Conservation (phyloP, 2,329 filamentous ascomycete species). For the Neopestalotiopsis sp. region DNA sequence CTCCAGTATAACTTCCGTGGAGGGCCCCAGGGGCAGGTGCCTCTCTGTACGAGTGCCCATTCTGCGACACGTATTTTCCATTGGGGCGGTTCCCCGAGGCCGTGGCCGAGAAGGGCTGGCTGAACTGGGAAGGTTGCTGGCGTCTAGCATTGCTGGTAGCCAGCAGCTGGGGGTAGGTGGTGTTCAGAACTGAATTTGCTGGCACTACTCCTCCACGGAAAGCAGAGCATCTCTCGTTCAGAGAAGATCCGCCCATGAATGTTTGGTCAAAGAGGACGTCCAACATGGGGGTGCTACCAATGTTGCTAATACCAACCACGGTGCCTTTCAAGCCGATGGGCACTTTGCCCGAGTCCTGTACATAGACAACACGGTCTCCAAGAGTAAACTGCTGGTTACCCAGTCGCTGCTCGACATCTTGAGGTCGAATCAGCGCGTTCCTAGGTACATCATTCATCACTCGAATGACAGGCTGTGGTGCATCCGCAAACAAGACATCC, state of each 20-base stretch:
- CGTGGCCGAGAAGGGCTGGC: neutral
- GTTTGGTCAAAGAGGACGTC: constrained; percentile 93
- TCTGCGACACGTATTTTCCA: constrained; percentile 28
- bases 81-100: constrained; percentile 52
- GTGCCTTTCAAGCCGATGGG: constrained; percentile 92
- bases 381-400: constrained; percentile 83
- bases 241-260: constrained; percentile 96
- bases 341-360: constrained; percentile 90
- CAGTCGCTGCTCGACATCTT: constrained; percentile 91
- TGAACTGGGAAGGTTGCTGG: constrained; percentile 29
- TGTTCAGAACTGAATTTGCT: constrained; percentile 85
- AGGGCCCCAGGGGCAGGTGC: constrained; percentile 60
- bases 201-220: constrained; percentile 95
- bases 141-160: constrained; percentile 54
- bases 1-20: constrained; percentile 63
- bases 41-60: constrained; percentile 60
- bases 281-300: constrained; percentile 79
- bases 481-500: constrained; percentile 57
- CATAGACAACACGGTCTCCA: constrained; percentile 92
- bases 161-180: constrained; percentile 81
- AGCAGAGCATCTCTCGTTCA: constrained; percentile 87
- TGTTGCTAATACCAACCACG: constrained; percentile 92
- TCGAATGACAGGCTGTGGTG: constrained; percentile 66
- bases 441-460: constrained; percentile 81
- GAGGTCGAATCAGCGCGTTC: constrained; percentile 87